Base-by-base conservation (phyloP, 2,329 filamentous ascomycete genomes). In the Cordyceps tenuipes region DNA sequence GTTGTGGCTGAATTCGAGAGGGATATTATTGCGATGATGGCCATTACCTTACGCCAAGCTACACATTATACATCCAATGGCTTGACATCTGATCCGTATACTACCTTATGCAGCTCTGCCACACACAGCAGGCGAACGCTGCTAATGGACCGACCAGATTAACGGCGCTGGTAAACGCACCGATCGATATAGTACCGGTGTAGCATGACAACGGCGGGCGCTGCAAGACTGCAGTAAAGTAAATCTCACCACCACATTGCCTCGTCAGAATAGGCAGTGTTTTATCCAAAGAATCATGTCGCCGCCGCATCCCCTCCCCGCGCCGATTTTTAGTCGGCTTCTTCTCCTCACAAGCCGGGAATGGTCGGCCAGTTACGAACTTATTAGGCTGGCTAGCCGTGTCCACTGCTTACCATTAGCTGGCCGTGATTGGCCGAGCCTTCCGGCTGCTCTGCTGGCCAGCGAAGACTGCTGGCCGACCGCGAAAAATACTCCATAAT, bases 391-490 rank as follows among this genome's bases (percentile, higher is more conserved):
- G 26, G 29, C 21, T 5, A 10, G 23, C 13, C 23, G 47, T 59
- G 36, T 29, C 43, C 41, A 48, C 49, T 53, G 57, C 57, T 59
- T 59, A 59, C 49, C 46, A 59, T 59, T 53, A 29, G 7, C 31
- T 29, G 15, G 9, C 21, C 23, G 41, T 59, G 57, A 59, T 59
- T 59, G 57, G 57, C 43, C 48, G 3, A 41, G 21, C 17, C n/a
- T 41, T 49, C 47, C 56, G 56, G 36, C 26, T 48, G n/a, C 1
- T 7, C 2, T 56, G 50, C 56, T 58, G 47, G 50, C 55, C 55
- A 43, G 48, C 39, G 39, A 29, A 6, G 29, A 3, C 34, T 36
- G 34, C 34, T 36, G 34, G 34, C 34, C 34, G 34, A 36, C 34
- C 34, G 9, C 34, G 34, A 36, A 36, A 36, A 36, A 36, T 57